These are phyloP conservation scores for Marasmius tenuissimus DNA, from an alignment of 1,284 basidiomycete species.

Conservation along the genomic window DNA sequence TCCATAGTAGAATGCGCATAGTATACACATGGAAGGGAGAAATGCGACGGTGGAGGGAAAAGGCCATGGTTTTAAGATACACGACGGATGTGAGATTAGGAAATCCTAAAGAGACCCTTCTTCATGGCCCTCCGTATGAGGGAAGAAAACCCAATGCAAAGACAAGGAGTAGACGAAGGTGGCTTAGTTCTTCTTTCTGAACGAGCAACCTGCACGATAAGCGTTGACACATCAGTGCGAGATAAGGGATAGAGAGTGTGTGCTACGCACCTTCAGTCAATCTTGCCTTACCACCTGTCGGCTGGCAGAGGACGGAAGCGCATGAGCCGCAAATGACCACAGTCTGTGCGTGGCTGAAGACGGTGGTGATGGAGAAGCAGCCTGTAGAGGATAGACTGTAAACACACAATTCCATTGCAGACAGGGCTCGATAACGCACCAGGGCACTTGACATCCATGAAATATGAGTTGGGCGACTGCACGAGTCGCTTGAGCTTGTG, in stretches of 20 bases:
- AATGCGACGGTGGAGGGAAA: background rate
- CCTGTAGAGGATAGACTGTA: slow-evolving; percentile 42
- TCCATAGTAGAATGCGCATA: background rate
- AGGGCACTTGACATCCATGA: slow-evolving; percentile 99
- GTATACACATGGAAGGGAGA: background rate
- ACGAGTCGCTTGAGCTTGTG: slow-evolving; percentile 99
- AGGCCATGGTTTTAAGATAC: background rate
- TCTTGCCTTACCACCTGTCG: slow-evolving; percentile 98
- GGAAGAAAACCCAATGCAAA: slow-evolving; percentile 19
- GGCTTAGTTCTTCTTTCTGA: slow-evolving; percentile 82
- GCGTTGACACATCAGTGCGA: slow-evolving; percentile 3
- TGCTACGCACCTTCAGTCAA: slow-evolving; percentile 88
- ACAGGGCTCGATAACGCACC: slow-evolving; percentile 49
- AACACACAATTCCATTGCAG: slow-evolving; percentile 17
- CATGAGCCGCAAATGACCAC: slow-evolving; percentile 93
- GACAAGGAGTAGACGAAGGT: slow-evolving; percentile 23
- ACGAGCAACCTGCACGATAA: slow-evolving; percentile 67
- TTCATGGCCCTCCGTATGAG: background rate
- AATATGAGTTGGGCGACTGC: slow-evolving; percentile 97
- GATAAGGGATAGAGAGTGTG: slow-evolving; percentile 5
- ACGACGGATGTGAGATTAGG: background rate
- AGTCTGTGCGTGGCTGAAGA: slow-evolving; percentile 94
- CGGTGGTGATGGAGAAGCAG: slow-evolving; percentile 93
- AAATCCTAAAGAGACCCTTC: background rate
- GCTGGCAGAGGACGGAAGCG: slow-evolving; percentile 95